Evolutionary conservation across 805 yeast genomes (phyloP).

Genomic region (Ogataea minuta): DNA sequence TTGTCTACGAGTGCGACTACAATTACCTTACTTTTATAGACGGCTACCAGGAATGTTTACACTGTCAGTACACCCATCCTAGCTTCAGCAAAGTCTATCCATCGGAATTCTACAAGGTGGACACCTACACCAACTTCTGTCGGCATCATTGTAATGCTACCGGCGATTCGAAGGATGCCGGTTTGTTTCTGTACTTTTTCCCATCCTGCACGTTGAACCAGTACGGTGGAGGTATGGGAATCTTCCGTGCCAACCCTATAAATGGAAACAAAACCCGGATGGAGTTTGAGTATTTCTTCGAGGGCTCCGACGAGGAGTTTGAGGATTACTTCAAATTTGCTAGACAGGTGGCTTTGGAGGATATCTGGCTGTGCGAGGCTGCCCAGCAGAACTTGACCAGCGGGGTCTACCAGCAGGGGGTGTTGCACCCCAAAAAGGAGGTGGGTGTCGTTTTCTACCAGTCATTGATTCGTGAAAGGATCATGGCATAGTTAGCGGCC

Average conservation of each 20-base stretch:
- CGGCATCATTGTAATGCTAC: conserved; percentile 27
- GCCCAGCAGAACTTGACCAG: conserved; percentile 27
- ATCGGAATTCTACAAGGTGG: conserved; percentile 29
- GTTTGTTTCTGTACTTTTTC: conserved; percentile 30
- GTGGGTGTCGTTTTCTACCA: conserved; percentile 27
- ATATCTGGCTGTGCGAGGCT: conserved; percentile 31
- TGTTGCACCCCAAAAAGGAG: conserved; percentile 31
- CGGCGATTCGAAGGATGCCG: conserved; percentile 16
- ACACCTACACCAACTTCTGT: conserved; percentile 28
- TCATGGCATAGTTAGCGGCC: conserved; percentile 11
- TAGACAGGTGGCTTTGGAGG: conserved; percentile 34
- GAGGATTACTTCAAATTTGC: conserved; percentile 31
- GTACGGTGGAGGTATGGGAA: conserved; percentile 33
- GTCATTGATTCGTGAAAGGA: conserved; percentile 19
- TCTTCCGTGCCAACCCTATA: conserved; percentile 31
- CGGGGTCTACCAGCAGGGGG: conserved; percentile 27
- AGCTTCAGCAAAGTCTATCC: conserved; percentile 28
- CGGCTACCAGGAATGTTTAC: conserved; percentile 32
- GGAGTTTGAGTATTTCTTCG: conserved; percentile 33
- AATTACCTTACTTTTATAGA: conserved; percentile 27
- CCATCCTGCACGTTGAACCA: conserved; percentile 29
- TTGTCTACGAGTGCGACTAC: conserved; percentile 28
- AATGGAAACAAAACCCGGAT: conserved; percentile 27
- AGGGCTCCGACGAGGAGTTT: conserved; percentile 29
- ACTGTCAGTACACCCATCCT: conserved; percentile 31